These are phyloP conservation scores for Fusarium goolgardi DNA, from an alignment of 2,329 filamentous ascomycete genomes.

Conservation along the genomic window DNA sequence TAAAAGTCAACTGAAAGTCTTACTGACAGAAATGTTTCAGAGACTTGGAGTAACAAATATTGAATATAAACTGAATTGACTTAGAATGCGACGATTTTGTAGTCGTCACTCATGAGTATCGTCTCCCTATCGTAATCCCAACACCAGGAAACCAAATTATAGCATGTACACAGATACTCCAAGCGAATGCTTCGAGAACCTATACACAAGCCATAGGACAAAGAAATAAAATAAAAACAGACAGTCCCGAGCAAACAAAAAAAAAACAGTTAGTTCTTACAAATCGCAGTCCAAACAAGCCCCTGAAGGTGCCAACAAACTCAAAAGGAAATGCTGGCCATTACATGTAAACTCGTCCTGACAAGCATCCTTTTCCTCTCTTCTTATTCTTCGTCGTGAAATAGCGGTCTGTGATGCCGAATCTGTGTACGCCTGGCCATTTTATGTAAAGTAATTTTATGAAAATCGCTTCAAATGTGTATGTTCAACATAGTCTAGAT, in stretches of 20 bases:
- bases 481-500: constrained; percentile 38
- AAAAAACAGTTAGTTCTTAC: constrained; percentile 20
- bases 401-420: constrained; percentile 41
- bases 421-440: constrained; percentile 29
- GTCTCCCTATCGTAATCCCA: constrained; percentile 51
- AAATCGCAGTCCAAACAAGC: constrained; percentile 31
- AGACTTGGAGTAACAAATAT: constrained; percentile 19
- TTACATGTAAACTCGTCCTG: constrained; percentile 33
- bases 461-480: constrained; percentile 36
- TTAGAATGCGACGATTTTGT: constrained; percentile 46
- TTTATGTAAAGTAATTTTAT: constrained; percentile 29
- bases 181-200: constrained; percentile 7
- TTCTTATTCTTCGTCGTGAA: constrained; percentile 32
- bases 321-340: constrained; percentile 18
- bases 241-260: constrained; percentile 23
- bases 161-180: constrained; percentile 11
- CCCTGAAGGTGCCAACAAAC: constrained; percentile 25
- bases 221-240: constrained; percentile 15
- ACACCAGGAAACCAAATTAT: constrained; percentile 39
- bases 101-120: constrained; percentile 51
- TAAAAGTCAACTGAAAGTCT: not conserved
- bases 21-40: not conserved
- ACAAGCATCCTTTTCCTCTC: constrained; percentile 21
- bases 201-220: constrained; percentile 19
- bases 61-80: constrained; percentile 42